Percentiles rank a stretch among this genome's conserved stretches.
Conservation (phyloP, 371 early-diverging fungal genomes). For the Haplosporangium sp. region DNA sequence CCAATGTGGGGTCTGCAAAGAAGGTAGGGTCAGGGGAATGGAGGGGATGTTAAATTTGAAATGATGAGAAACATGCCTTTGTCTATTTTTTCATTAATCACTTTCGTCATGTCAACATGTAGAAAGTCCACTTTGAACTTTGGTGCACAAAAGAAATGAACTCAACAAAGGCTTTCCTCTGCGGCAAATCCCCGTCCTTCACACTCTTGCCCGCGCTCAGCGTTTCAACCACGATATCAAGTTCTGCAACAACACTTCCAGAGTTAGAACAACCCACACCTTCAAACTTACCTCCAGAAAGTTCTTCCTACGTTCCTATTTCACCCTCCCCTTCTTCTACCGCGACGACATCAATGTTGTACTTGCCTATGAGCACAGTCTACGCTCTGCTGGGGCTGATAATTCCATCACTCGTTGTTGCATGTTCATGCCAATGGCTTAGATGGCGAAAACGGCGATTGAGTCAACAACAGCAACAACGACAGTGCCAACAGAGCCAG, state of each 20-base stretch:
- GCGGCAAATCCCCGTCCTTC: conserved; percentile 13
- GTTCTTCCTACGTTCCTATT: no score
- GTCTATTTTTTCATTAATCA: not conserved
- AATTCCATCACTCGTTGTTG: no score
- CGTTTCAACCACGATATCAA: not conserved
- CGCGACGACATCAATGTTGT: no score
- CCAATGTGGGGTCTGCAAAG: no score
- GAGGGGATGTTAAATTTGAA: not conserved
- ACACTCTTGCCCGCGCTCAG: not conserved
- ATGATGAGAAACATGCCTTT: not conserved
- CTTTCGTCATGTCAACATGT: not conserved
- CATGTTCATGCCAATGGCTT: no score
- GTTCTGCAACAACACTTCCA: not conserved
- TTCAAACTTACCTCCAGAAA: not conserved
- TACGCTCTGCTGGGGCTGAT: no score
- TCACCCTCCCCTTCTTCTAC: no score
- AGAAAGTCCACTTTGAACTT: conserved; percentile 24
- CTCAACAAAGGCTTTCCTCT: not conserved
- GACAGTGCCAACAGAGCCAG: no score
- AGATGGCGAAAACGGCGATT: no score
- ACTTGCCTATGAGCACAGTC: no score
- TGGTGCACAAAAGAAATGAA: conserved; percentile 10
- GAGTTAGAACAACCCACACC: not conserved
- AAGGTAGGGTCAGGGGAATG: no score
- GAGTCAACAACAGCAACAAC: no score